Evolutionary conservation across 495 filamentous ascomycete genomes (phyloP).

Genomic region (Bryoglossum gracile): DNA sequence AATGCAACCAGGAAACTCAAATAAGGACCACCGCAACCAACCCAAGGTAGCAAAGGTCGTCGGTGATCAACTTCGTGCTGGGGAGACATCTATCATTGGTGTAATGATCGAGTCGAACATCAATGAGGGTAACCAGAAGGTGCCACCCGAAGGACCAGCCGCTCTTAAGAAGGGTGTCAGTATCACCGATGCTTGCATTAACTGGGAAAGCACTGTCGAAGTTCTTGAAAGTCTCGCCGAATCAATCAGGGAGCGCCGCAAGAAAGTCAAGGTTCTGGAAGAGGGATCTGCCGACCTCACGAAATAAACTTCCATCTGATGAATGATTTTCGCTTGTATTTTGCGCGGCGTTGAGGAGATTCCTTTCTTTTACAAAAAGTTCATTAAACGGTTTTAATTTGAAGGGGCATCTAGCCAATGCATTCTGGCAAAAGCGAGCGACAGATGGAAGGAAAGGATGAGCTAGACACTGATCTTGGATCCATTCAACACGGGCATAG

Average conservation of each 20-base stretch:
- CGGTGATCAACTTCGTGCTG: conserved; percentile 76
- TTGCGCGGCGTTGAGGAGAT: conserved; percentile 3
- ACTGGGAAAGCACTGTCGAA: conserved; percentile 82
- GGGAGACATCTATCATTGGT: conserved; percentile 83
- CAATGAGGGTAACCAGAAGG: conserved; percentile 93
- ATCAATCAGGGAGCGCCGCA: conserved; percentile 70
- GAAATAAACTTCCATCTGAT: neutral
- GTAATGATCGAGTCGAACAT: conserved; percentile 99
- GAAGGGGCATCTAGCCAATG: too few species aligned
- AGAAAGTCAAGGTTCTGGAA: conserved; percentile 3
- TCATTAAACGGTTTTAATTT: too few species aligned
- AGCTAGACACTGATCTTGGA: too few species aligned
- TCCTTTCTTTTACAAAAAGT: conserved; percentile 10
- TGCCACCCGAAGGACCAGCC: conserved; percentile 71
- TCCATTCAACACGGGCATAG: too few species aligned
- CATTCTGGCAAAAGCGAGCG: too few species aligned
- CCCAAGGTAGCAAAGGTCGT: conserved; percentile 81
- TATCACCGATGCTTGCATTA: conserved; percentile 96
- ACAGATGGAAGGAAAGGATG: too few species aligned
- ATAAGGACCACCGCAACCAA: conserved; percentile 79
- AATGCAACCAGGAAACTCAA: conserved; percentile 56
- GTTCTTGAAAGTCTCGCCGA: conserved; percentile 83
- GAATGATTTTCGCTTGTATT: too few species aligned
- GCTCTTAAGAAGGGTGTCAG: conserved; percentile 85
- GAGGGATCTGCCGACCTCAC: conserved; percentile 3